These are phyloP conservation scores for Colletotrichum filicis DNA, from an alignment of 2,329 filamentous ascomycete species.

Conservation along the genomic window DNA sequence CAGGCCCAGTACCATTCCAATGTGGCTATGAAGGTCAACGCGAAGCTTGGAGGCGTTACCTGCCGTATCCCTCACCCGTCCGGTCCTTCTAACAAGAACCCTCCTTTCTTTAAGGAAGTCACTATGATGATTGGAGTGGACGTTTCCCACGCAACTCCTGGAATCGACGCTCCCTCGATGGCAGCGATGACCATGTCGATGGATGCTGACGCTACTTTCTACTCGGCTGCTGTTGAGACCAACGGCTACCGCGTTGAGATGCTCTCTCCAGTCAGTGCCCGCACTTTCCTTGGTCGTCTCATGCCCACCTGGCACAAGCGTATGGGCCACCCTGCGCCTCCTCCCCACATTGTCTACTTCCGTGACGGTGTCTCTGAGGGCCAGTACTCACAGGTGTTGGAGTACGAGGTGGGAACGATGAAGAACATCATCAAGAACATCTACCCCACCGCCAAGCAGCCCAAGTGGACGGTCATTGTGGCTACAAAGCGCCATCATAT, in stretches of 20 bases:
- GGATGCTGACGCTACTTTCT: constrained; percentile 78
- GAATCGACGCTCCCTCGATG: constrained; percentile 75
- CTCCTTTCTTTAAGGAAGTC: constrained; percentile 50
- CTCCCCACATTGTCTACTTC: constrained; percentile 87
- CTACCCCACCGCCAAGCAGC: constrained; percentile 40
- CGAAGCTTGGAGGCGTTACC: constrained; percentile 90
- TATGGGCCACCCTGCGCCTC: constrained; percentile 55
- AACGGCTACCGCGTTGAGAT: constrained; percentile 88
- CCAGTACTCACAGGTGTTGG: constrained; percentile 83
- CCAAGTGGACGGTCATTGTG: constrained; percentile 86
- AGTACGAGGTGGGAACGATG: constrained; percentile 81
- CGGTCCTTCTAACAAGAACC: constrained; percentile 19
- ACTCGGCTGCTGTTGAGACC: constrained; percentile 81
- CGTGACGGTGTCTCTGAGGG: constrained; percentile 93
- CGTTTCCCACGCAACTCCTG: constrained; percentile 85
- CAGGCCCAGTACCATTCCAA: constrained; percentile 91
- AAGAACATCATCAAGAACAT: constrained; percentile 65
- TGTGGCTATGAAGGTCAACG: constrained; percentile 96
- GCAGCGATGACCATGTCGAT: constrained; percentile 88
- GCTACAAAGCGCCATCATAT: constrained; percentile 96
- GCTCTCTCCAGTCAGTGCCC: constrained; percentile 74
- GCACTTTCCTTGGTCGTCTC: constrained; percentile 73
- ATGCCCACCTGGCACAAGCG: constrained; percentile 72
- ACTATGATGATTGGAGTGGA: constrained; percentile 83
- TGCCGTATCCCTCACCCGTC: constrained; percentile 52